Conservation (phyloP, 2,329 filamentous ascomycete species). For the Verticillium isaacii region DNA sequence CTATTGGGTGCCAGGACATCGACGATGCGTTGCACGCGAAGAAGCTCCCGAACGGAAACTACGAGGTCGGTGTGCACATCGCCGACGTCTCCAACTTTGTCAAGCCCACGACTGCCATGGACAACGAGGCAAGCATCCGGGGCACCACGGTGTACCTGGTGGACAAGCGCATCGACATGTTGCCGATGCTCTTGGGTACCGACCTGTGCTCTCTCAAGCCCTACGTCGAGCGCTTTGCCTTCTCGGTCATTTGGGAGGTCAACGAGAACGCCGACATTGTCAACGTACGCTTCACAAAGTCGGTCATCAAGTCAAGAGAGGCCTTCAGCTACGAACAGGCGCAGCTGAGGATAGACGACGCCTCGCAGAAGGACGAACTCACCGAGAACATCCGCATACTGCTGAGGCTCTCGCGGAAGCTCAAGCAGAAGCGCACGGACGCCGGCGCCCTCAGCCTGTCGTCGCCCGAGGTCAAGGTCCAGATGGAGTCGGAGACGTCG, state of each 20-base stretch:
- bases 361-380: constrained; percentile 80
- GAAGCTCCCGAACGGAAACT: constrained; percentile 84
- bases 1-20: constrained; percentile 93
- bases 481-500: constrained; percentile 91
- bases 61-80: constrained; percentile 95
- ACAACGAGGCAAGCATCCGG: constrained; percentile 86
- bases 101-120: constrained; percentile 95
- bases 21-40: constrained; percentile 93
- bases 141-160: constrained; percentile 97
- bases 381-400: constrained; percentile 85
- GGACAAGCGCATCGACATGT: constrained; percentile 99
- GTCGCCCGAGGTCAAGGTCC: constrained; percentile 95
- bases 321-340: constrained; percentile 98
- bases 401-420: constrained; percentile 83
- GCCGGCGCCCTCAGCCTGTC: constrained; percentile 92
- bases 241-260: constrained; percentile 86
- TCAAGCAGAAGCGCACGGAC: constrained; percentile 93
- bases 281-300: constrained; percentile 87
- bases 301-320: constrained; percentile 92
- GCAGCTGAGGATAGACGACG: constrained; percentile 88
- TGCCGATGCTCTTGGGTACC: constrained; percentile 92
- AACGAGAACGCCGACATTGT: constrained; percentile 81
- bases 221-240: constrained; percentile 90
- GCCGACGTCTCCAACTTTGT: constrained; percentile 99
- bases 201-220: constrained; percentile 96